Evolutionary conservation across 2,329 filamentous ascomycete genomes (phyloP).

Genomic region (Sordariomycetes sp.): DNA sequence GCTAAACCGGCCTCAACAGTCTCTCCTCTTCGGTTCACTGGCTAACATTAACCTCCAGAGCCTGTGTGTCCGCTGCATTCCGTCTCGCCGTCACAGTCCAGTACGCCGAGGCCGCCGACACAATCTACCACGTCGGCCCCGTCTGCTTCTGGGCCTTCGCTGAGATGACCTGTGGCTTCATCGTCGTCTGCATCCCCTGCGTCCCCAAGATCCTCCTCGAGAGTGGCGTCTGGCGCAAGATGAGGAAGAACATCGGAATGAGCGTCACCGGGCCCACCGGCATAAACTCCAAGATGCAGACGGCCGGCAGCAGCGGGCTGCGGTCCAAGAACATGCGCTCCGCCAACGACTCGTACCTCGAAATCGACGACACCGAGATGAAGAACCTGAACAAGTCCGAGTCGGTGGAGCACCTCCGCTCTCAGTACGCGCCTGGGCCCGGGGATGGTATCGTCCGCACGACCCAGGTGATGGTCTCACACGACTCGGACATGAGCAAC

Average conservation of each 20-base stretch:
- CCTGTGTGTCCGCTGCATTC: constrained; percentile 23
- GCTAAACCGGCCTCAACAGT: background rate
- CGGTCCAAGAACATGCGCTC: constrained; percentile 6
- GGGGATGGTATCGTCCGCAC: constrained; percentile 6
- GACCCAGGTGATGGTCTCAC: constrained; percentile 3
- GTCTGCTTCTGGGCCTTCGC: constrained; percentile 27
- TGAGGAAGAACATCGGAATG: background rate
- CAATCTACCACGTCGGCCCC: constrained; percentile 21
- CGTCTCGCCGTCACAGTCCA: constrained; percentile 19
- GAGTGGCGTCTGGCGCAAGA: background rate
- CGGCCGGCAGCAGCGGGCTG: background rate
- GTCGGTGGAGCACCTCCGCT: constrained; percentile 6
- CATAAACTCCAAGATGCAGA: constrained; percentile 1
- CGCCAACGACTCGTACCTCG: constrained; percentile 6
- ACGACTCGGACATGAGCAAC: constrained; percentile 1
- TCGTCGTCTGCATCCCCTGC: constrained; percentile 23
- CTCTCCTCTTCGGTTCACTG: background rate
- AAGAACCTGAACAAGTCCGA: constrained; percentile 5
- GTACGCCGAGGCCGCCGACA: constrained; percentile 15
- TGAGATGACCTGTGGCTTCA: constrained; percentile 31
- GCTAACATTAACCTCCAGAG: constrained; percentile 12
- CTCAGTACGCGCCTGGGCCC: background rate
- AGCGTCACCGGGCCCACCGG: background rate
- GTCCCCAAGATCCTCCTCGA: constrained; percentile 19
- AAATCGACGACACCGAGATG: constrained; percentile 7